Evolutionary conservation across 1,139 yeast genomes (phyloP), one percentile per base, ranked within the genome.

Genomic region (Debaryomyces subglobosus): DNA sequence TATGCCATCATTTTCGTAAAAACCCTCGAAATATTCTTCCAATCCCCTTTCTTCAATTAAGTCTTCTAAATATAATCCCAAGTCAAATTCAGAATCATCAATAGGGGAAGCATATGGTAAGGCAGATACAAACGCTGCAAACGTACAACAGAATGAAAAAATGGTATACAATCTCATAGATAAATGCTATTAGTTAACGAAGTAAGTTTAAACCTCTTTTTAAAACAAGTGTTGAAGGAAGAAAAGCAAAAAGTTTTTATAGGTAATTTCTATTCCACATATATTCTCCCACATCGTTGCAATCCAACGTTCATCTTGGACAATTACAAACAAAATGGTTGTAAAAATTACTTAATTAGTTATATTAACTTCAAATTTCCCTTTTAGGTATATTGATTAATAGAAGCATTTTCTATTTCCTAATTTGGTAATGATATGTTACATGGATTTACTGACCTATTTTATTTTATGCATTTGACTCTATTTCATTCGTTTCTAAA

Each of bases 51-150:
- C 39, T 27, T 59, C 55, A 12, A 55, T 37, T 10, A 54, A 48
- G 5, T 49, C 49, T 16, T 59, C 62, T 18, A 58, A 34, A 43
- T 44, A 47, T 20, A 13, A 30, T 5, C 36, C 25, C 29, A 64
- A 45, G 20, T 58, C 60, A 45, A 62, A 62, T 32, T 53, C 48
- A 25, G 61, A 30, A 20, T 58, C 59, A 15, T 54, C 55, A 8
- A 59, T 56, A 9, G 68, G 64, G n/a, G 53, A 39, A 32, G 57
- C 59, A 21, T 50, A 34, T n/a, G 67, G 65, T 29, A 57, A 40
- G 23, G 60, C 59, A 24, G 45, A 48, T n/a, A 47, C 50, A 34
- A 52, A 41, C 16, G 53, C 38, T 23, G 49, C 43, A 21, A 50
- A 37, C 15, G 49, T 37, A 36, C 53, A 50, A 43, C 44, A 44